Conservation (phyloP, 1,284 basidiomycete genomes). For the Moesziomyces sp. region DNA sequence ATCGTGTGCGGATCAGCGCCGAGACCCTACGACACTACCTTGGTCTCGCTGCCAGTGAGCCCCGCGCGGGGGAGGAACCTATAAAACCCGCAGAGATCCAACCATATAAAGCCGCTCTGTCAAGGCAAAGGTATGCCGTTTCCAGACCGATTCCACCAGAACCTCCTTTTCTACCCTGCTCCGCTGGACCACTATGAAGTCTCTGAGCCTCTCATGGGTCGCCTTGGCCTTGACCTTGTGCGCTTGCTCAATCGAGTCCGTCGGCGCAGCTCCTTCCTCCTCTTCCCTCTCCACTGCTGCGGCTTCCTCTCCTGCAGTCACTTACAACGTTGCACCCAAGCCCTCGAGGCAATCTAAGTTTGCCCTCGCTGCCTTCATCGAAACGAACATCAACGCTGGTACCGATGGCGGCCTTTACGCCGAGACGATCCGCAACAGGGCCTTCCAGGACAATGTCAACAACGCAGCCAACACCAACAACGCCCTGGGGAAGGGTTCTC, state of each 20-base stretch:
- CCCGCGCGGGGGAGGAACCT: no score
- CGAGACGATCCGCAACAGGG: slow-evolving; percentile 49
- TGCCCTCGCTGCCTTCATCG: slow-evolving; percentile 39
- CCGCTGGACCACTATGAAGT: slow-evolving; percentile 7
- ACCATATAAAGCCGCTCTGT: no score
- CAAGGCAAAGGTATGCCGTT: no score
- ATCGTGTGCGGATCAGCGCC: no score
- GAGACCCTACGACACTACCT: no score
- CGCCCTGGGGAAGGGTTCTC: slow-evolving; percentile 31
- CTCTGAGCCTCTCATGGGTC: slow-evolving; percentile 25
- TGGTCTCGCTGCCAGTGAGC: no score
- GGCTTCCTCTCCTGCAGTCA: slow-evolving; percentile 12
- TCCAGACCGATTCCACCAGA: no score
- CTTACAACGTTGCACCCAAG: slow-evolving; percentile 20
- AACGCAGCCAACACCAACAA: slow-evolving; percentile 9
- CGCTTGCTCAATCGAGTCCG: slow-evolving; percentile 6
- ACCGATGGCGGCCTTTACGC: slow-evolving; percentile 56
- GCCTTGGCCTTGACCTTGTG: slow-evolving; percentile 14
- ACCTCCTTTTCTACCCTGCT: no score
- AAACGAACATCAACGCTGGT: slow-evolving; percentile 51
- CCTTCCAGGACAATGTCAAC: slow-evolving; percentile 39
- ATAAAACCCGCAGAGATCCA: no score
- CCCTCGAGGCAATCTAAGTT: slow-evolving; percentile 33
- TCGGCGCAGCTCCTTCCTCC: slow-evolving; percentile 3
- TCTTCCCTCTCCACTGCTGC: slow-evolving; percentile 4